These are phyloP conservation scores for Phyllosticta citrichinensis DNA, from an alignment of 2,329 filamentous ascomycete species.

Conservation along the genomic window DNA sequence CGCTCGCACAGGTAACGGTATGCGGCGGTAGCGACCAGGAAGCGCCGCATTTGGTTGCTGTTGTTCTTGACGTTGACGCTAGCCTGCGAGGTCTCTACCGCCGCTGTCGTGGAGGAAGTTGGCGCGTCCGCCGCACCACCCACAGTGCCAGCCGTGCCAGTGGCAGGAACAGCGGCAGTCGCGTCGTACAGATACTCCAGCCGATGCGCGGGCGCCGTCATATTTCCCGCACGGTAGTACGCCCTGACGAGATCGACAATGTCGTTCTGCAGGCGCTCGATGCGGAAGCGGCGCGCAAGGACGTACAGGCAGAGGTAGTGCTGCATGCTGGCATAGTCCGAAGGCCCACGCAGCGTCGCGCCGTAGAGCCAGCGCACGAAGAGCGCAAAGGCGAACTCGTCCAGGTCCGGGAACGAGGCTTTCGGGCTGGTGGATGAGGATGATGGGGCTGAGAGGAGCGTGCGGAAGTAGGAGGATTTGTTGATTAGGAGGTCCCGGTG, in stretches of 20 bases:
- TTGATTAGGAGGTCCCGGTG: slow-evolving; percentile 16
- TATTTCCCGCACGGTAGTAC: slow-evolving; percentile 21
- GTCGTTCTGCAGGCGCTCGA: slow-evolving; percentile 22
- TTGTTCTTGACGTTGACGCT: neutral
- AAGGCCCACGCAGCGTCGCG: slow-evolving; percentile 19
- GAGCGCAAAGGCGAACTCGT: slow-evolving; percentile 22
- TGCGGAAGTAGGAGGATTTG: slow-evolving; percentile 20
- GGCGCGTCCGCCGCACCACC: neutral
- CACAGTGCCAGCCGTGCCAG: no score
- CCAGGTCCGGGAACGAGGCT: slow-evolving; percentile 18
- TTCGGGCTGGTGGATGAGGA: neutral
- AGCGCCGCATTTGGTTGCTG: slow-evolving; percentile 21
- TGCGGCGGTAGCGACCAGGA: slow-evolving; percentile 23
- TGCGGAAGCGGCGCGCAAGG: slow-evolving; percentile 18
- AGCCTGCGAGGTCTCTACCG: neutral
- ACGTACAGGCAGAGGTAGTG: slow-evolving; percentile 26
- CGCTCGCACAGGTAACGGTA: slow-evolving; percentile 19
- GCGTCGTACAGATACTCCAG: slow-evolving; percentile 27
- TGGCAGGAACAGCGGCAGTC: slow-evolving; percentile 9
- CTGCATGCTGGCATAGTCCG: slow-evolving; percentile 24
- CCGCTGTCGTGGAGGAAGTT: neutral
- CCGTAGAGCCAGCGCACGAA: slow-evolving; percentile 23
- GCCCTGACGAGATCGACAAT: slow-evolving; percentile 23
- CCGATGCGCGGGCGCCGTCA: slow-evolving; percentile 26
- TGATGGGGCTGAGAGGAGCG: slow-evolving; percentile 11